These are phyloP conservation scores for Mycena kentingensis DNA, from an alignment of 768 basidiomycete species.

Conservation along the genomic window DNA sequence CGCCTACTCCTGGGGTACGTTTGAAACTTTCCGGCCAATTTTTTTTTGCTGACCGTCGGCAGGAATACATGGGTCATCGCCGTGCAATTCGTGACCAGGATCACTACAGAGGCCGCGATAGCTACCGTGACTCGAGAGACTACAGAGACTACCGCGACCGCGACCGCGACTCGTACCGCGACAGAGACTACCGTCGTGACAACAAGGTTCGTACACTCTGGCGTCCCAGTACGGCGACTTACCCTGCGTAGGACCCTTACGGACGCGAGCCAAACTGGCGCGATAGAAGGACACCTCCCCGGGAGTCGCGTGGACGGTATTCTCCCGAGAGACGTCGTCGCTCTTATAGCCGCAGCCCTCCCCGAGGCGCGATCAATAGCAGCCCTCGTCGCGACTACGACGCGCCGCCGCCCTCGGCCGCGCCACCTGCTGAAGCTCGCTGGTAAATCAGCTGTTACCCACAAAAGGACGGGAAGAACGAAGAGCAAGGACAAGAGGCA, in stretches of 20 bases:
- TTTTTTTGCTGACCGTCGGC: too few relatives aligned
- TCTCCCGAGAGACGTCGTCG: conserved; percentile 76
- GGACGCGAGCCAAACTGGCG: conserved; percentile 80
- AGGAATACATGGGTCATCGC: conserved; percentile 96
- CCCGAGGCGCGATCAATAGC: conserved; percentile 72
- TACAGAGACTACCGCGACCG: conserved; percentile 47
- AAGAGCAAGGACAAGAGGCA: conserved; percentile 45
- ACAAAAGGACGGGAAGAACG: conserved; percentile 30
- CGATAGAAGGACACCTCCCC: conserved; percentile 76
- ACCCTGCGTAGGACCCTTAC: conserved; percentile 61
- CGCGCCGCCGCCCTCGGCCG: conserved; percentile 35
- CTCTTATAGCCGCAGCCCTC: conserved; percentile 81
- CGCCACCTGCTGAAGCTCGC: conserved; percentile 45
- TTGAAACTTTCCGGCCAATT: too few relatives aligned
- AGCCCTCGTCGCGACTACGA: conserved; percentile 53
- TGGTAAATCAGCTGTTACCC: conserved; percentile 57
- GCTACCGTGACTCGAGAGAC: conserved; percentile 40
- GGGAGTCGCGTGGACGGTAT: conserved; percentile 63
- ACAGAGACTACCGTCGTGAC: conserved; percentile 38
- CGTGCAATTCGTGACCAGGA: conserved; percentile 49
- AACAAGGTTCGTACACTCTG: too few relatives aligned
- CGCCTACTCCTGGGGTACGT: conserved; percentile 94
- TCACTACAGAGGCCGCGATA: conserved; percentile 35
- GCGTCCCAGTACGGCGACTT: conserved; percentile 51
- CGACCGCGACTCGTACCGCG: conserved; percentile 48